phyloP scores from a whole-genome alignment of 345 rosid species.

The Excoecaria cochinchinensis region DNA sequence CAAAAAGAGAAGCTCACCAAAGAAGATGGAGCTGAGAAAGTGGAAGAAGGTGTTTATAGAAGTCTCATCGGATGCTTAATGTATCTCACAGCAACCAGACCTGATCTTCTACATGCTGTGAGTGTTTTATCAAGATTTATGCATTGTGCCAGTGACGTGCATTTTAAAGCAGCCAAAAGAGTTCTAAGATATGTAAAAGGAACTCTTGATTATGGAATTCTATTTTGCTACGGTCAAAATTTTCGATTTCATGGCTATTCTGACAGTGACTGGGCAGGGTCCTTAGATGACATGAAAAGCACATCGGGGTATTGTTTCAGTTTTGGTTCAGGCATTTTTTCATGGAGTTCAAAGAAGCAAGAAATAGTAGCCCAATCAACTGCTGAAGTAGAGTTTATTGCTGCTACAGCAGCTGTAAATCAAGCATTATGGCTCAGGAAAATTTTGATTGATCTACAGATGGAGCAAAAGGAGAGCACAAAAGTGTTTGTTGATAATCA shows the following conservation, averaged over 20 bases:
- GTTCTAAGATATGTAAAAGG: too few relatives aligned
- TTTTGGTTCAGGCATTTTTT: background rate
- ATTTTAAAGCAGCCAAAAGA: too few relatives aligned
- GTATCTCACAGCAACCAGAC: background rate
- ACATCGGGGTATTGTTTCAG: background rate
- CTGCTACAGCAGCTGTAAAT: too few relatives aligned
- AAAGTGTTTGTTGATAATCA: background rate
- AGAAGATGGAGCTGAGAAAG: background rate
- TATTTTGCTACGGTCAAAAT: background rate
- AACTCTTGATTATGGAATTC: background rate
- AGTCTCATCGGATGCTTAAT: conserved; percentile 5
- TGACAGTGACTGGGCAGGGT: background rate
- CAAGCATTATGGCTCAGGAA: background rate
- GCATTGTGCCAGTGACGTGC: too few relatives aligned
- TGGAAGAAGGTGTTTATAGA: background rate
- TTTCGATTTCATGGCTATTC: background rate
- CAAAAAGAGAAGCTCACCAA: background rate
- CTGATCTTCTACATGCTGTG: background rate
- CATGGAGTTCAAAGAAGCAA: conserved; percentile 7
- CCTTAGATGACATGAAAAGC: background rate
- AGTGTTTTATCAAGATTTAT: too few relatives aligned
- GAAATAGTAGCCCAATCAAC: background rate
- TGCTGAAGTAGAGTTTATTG: background rate
- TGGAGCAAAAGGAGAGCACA: background rate
- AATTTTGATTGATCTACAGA: background rate